Percentiles rank a stretch among this genome's conserved stretches.
Evolutionary conservation across 2,329 filamentous ascomycete genomes (phyloP).

Genomic region (Calonectria montana): DNA sequence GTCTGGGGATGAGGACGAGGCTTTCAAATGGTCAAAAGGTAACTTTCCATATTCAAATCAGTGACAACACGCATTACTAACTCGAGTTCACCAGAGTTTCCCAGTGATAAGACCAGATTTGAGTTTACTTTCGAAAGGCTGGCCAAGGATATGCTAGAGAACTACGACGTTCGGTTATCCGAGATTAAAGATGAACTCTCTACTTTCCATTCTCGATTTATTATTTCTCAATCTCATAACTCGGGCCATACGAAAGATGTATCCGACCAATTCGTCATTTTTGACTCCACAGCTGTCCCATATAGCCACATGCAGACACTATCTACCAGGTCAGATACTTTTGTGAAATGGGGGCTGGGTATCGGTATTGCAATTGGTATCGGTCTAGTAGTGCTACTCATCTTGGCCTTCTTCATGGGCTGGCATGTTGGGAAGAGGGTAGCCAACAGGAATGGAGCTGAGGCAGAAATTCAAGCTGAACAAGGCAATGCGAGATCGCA

Average conservation of each 20-base stretch:
- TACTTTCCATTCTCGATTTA: conserved; percentile 24
- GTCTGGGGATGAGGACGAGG: background rate
- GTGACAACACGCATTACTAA: background rate
- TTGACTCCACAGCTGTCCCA: conserved; percentile 21
- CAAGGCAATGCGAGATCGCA: background rate
- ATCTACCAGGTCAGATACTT: background rate
- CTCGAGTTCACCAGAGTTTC: conserved; percentile 8
- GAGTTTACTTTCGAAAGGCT: conserved; percentile 32
- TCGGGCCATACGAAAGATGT: conserved; percentile 22
- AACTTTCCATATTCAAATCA: background rate
- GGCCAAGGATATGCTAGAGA: conserved; percentile 25
- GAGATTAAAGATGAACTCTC: conserved; percentile 27
- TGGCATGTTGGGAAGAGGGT: background rate
- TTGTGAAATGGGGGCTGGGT: conserved; percentile 16
- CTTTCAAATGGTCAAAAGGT: conserved; percentile 9
- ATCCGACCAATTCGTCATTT: conserved; percentile 30
- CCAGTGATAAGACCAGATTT: conserved; percentile 22
- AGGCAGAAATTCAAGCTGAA: background rate
- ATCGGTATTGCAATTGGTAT: conserved; percentile 28
- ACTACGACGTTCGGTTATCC: conserved; percentile 24
- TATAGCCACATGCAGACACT: conserved; percentile 17
- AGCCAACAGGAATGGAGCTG: background rate
- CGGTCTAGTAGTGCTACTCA: conserved; percentile 17
- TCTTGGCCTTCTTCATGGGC: conserved; percentile 13
- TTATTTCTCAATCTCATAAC: conserved; percentile 25